A percentile compares a stretch with the other conserved stretches of the same genome.
phyloP scores from a whole-genome alignment of 129 eudicot genomes.

The Flaveria linearis region DNA sequence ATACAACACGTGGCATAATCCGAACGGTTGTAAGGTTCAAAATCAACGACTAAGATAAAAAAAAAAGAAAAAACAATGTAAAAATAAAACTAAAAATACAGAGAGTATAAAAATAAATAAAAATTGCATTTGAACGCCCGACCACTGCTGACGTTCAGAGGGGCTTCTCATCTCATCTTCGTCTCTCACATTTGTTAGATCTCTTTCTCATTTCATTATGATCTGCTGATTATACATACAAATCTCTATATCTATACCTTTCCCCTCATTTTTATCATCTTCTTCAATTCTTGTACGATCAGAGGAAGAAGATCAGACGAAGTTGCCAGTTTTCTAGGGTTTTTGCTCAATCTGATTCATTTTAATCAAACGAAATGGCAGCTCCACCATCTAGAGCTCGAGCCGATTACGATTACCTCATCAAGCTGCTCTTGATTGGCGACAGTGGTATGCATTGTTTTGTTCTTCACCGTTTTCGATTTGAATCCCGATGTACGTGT shows the following conservation, averaged over 20 bases:
- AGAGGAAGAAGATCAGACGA: constrained; percentile 28
- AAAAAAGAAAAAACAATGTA: background rate
- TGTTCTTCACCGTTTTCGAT: background rate
- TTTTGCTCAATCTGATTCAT: constrained; percentile 27
- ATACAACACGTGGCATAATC: constrained; percentile 23
- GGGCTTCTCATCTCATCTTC: constrained; percentile 36
- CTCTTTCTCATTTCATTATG: constrained; percentile 32
- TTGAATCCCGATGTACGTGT: constrained; percentile 19
- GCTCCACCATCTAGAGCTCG: constrained; percentile 98
- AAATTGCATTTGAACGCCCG: constrained; percentile 47
- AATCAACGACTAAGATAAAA: constrained; percentile 23
- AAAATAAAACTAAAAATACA: background rate
- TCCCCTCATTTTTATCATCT: constrained; percentile 2
- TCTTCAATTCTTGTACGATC: background rate
- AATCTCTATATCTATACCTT: constrained; percentile 9
- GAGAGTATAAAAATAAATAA: background rate
- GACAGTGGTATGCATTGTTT: constrained; percentile 74
- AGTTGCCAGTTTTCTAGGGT: constrained; percentile 47
- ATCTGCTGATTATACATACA: constrained; percentile 38
- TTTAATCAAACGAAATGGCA: constrained; percentile 60
- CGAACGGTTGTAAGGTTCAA: background rate
- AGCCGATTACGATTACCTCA: constrained; percentile 95
- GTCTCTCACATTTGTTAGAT: constrained; percentile 32
- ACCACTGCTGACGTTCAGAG: constrained; percentile 49
- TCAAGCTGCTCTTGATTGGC: constrained; percentile 89